These are phyloP conservation scores for Chamaecyparis obtusa DNA, from an alignment of 75 land plant species.

Conservation along the genomic window DNA sequence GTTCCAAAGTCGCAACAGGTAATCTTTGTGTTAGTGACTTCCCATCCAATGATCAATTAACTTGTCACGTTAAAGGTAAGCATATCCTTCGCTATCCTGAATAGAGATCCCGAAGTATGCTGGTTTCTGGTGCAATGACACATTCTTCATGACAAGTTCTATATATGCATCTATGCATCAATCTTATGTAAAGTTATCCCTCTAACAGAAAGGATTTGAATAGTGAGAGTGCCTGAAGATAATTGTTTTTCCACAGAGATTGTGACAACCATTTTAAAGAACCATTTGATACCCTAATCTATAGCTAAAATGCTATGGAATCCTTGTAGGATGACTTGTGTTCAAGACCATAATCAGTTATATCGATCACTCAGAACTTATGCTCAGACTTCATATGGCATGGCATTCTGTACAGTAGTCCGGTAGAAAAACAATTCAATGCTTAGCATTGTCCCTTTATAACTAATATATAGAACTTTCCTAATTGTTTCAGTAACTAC, in stretches of 20 bases:
- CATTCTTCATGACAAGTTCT: neutral
- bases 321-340: neutral
- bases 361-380: neutral
- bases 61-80: neutral
- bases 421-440: neutral
- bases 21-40: too few species aligned
- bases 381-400: neutral
- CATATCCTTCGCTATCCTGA: neutral
- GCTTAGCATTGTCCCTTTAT: neutral
- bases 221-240: neutral
- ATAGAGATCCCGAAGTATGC: neutral
- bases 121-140: neutral
- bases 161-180: neutral
- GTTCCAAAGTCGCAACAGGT: neutral
- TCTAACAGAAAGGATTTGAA: neutral
- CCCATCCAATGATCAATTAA: neutral
- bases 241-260: neutral
- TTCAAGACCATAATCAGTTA: neutral
- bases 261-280: neutral
- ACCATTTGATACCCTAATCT: neutral
- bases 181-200: neutral
- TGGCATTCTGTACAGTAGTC: neutral
- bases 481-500: neutral
- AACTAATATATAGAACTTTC: neutral
- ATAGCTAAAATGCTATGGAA: neutral